Base-by-base conservation (phyloP, 163 green algal genomes). In the Scenedesmus sp. region DNA sequence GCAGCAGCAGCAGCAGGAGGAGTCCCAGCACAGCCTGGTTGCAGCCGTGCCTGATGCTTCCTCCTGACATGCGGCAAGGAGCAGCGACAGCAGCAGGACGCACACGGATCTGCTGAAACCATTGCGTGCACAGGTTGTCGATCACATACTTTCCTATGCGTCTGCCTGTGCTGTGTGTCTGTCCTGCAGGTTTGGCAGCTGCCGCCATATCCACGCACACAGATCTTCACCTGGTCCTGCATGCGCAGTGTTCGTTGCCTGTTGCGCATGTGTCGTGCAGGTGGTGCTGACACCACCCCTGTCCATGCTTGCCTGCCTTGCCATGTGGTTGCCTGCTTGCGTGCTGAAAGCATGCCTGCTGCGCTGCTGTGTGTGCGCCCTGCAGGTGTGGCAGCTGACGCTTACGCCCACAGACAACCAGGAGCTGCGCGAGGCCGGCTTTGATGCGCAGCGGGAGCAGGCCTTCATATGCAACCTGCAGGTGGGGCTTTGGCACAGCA, bases 401-500 rank as follows among this genome's bases (percentile, higher is more conserved):
- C 89, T 89, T 35, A 85, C 93, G 1, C 94, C 93, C 16, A 51
- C 97, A 26, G 91, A 94, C 83, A 94, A 83, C 49, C 94, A 96
- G 30, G 92, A 95, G 35, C 87, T 95, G 35, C 68, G 44, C 2
- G 80, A 90, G 0, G 93, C 93, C 30, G 43, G 44, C 12, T 79
- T 93, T 42, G 94, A 96, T 15, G 95, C 97, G 40, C 87, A 96
- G 35, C 65, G 86, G 1, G 94, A 98, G 83, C 2, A 88, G 2
- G 97, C 97, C 1, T 99, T 98, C 93, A 96, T 99, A 33, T 98
- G 96, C 95, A 98, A 99, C 90, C 95, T 98, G 35, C 87, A 95
- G 93, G 95, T 95, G 70, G 65, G 65, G n/a, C n/a, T 22, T 24
- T 18, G 5, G 9, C 51, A 26, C 1, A 22, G 51, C 7, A 61